A percentile compares a stretch with the other conserved stretches of the same genome.
phyloP scores from a whole-genome alignment of 306 rosid genomes.

The Cicer arietinum region DNA sequence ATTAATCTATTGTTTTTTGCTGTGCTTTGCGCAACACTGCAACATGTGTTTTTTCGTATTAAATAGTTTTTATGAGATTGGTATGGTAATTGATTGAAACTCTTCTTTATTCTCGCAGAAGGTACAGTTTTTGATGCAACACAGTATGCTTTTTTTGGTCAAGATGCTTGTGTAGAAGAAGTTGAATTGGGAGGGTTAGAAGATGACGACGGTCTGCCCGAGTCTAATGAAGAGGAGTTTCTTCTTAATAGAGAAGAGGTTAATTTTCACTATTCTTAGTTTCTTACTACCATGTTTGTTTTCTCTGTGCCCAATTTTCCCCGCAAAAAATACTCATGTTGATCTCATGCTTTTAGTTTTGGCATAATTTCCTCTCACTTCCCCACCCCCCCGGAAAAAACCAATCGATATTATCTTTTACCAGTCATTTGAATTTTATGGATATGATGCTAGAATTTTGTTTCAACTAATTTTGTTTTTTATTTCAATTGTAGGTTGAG shows the following conservation, averaged over 20 bases:
- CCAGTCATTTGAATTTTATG: conserved; percentile 11
- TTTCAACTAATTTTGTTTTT: conserved; percentile 17
- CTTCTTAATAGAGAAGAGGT: conserved; percentile 74
- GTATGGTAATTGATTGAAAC: conserved; percentile 9
- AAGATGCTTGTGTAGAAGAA: conserved; percentile 70
- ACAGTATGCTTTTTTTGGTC: conserved; percentile 87
- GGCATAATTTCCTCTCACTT: neutral
- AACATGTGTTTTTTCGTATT: neutral
- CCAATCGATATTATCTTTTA: neutral
- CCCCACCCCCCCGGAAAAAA: neutral
- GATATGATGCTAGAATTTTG: conserved; percentile 3
- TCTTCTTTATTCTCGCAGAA: conserved; percentile 40
- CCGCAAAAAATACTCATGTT: neutral
- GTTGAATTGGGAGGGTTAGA: conserved; percentile 94
- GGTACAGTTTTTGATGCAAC: conserved; percentile 80
- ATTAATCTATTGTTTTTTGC: neutral
- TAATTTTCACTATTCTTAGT: conserved; percentile 18
- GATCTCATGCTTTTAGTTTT: conserved; percentile 18
- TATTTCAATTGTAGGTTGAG: conserved; percentile 46
- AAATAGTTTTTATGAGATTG: conserved; percentile 12
- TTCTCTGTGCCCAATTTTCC: neutral
- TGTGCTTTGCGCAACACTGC: neutral
- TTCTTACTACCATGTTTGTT: neutral
- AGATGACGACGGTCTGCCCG: conserved; percentile 56
- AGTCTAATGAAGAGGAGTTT: conserved; percentile 83